Evolutionary conservation across 768 basidiomycete species (phyloP).

Genomic region (Pisolithus marmoratus): DNA sequence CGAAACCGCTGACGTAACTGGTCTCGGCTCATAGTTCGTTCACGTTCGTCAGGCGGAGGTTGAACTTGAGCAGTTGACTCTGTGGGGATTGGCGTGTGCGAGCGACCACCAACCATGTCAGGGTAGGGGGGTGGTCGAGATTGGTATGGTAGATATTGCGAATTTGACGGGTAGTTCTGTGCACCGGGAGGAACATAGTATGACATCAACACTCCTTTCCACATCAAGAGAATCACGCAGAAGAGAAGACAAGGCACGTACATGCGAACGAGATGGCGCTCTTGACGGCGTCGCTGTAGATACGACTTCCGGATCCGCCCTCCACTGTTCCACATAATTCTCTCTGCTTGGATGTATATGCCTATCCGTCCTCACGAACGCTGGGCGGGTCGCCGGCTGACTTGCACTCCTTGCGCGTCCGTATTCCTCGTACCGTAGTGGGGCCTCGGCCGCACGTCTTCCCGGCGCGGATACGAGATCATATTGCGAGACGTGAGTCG

Average conservation of each 20-base stretch:
- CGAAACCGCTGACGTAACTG: constrained; percentile 23
- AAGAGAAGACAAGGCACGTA: constrained; percentile 6
- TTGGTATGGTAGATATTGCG: constrained; percentile 10
- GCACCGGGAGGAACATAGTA: constrained; percentile 1
- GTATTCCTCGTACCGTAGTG: constrained; percentile 23
- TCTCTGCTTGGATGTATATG: constrained; percentile 15
- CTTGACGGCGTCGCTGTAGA: constrained; percentile 12
- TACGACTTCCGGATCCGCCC: constrained; percentile 20
- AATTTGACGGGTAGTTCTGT: constrained; percentile 2
- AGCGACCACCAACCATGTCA: constrained; percentile 12
- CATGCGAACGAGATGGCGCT: constrained; percentile 14
- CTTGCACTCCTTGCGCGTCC: constrained; percentile 20
- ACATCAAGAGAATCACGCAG: background rate
- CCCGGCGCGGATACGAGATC: constrained; percentile 21
- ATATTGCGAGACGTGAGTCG: constrained; percentile 27
- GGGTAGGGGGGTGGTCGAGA: constrained; percentile 16
- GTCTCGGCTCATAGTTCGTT: constrained; percentile 9
- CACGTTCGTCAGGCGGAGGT: constrained; percentile 2
- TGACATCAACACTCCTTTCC: constrained; percentile 2
- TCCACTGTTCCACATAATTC: constrained; percentile 25
- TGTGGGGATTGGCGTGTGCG: constrained; percentile 10
- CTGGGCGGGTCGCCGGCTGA: constrained; percentile 13
- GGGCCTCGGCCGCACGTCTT: constrained; percentile 16
- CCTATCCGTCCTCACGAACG: constrained; percentile 14
- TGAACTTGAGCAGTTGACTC: constrained; percentile 6